Percentiles rank a stretch among this genome's conserved stretches.
Evolutionary conservation across 2,329 filamentous ascomycete genomes (phyloP).

Genomic region (Aureobasidium musti): DNA sequence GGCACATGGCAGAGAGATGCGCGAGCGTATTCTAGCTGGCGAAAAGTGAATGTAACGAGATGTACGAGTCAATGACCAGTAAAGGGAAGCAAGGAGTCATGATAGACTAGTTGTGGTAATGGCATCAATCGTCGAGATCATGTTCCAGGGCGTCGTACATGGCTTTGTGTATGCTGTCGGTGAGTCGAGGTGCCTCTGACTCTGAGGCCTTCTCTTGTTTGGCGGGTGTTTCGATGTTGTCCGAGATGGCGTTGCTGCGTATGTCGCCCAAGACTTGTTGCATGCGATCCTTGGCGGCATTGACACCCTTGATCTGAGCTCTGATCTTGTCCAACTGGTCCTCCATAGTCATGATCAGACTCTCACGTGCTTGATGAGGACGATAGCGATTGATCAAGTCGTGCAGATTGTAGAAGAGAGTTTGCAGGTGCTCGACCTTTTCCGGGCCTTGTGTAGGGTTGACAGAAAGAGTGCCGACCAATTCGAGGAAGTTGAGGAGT

Average conservation of each 20-base stretch:
- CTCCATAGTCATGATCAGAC: conserved; percentile 83
- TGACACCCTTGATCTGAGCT: conserved; percentile 70
- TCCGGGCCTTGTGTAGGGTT: conserved; percentile 64
- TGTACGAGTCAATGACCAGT: neutral
- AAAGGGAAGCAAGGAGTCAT: neutral
- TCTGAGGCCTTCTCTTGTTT: neutral
- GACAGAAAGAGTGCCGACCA: conserved; percentile 70
- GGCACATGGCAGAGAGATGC: conserved; percentile 32
- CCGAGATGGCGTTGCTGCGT: conserved; percentile 1
- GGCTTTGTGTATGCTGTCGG: conserved; percentile 24
- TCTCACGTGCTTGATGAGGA: conserved; percentile 88
- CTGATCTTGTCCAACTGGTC: conserved; percentile 72
- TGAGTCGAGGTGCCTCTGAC: neutral
- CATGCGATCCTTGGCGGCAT: conserved; percentile 69
- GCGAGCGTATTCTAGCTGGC: conserved; percentile 35
- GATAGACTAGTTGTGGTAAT: conserved; percentile 9
- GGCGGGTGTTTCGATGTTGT: neutral
- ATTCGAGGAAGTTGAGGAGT: conserved; percentile 83
- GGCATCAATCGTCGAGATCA: conserved; percentile 28
- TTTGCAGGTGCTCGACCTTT: conserved; percentile 77
- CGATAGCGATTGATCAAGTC: conserved; percentile 92
- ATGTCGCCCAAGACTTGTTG: conserved; percentile 54
- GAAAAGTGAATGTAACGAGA: conserved; percentile 28
- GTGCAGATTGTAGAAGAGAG: conserved; percentile 86
- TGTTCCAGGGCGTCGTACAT: conserved; percentile 32